These are phyloP conservation scores for Apiospora hydei DNA, from an alignment of 2,329 filamentous ascomycete species.

Conservation along the genomic window DNA sequence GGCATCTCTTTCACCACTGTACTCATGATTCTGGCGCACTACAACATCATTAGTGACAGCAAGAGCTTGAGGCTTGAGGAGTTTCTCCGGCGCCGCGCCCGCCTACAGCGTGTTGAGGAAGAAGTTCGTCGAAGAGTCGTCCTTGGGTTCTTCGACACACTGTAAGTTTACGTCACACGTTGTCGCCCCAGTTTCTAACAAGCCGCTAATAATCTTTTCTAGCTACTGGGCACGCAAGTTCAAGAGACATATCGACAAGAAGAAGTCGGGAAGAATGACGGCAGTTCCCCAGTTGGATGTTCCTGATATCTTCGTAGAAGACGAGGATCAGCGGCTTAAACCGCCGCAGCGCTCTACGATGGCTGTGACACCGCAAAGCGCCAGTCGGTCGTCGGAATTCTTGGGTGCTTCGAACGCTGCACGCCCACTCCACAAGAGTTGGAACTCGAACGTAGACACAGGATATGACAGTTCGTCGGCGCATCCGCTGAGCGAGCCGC, in stretches of 20 bases:
- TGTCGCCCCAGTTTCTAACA: neutral
- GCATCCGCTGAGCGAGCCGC: conserved; percentile 63
- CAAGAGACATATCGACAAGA: conserved; percentile 75
- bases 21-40: conserved; percentile 94
- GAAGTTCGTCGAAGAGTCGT: conserved; percentile 90
- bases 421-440: conserved; percentile 48
- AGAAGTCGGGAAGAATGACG: conserved; percentile 78
- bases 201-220: conserved; percentile 32
- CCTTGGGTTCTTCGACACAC: conserved; percentile 92
- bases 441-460: conserved; percentile 53
- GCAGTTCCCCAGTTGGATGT: conserved; percentile 80
- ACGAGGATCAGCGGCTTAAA: conserved; percentile 68
- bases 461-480: conserved; percentile 51
- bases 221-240: conserved; percentile 86
- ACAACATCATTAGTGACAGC: conserved; percentile 98
- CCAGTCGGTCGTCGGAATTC: conserved; percentile 40
- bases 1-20: conserved; percentile 93
- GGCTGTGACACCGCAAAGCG: conserved; percentile 35
- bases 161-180: conserved; percentile 56
- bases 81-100: conserved; percentile 87
- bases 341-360: conserved; percentile 40
- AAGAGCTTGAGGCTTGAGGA: conserved; percentile 96
- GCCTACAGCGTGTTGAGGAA: conserved; percentile 93
- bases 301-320: conserved; percentile 90
- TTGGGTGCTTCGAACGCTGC: conserved; percentile 44